Percentiles rank a stretch among this genome's conserved stretches.
Evolutionary conservation across 192 early-diverging fungal species (phyloP).

Genomic region (Coemansia sp.): DNA sequence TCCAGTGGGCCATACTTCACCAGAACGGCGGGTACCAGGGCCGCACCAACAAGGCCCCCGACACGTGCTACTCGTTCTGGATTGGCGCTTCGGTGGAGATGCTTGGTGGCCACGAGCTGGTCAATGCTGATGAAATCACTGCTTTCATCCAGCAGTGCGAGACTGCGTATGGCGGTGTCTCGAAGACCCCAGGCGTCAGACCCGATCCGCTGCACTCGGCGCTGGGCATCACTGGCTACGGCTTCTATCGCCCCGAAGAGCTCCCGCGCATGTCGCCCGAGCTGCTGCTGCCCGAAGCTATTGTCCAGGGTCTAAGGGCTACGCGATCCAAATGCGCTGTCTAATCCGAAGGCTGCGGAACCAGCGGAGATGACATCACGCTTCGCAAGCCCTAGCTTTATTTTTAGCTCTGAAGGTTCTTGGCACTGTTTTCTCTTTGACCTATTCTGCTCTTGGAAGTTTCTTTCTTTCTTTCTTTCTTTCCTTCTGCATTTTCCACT

Average conservation of each 20-base stretch:
- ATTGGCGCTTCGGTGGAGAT: slow-evolving; percentile 74
- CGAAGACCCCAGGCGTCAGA: slow-evolving; percentile 31
- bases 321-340: background rate
- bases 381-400: background rate
- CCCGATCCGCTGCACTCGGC: slow-evolving; percentile 53
- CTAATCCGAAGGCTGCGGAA: background rate
- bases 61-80: slow-evolving; percentile 99
- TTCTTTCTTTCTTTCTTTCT: background rate
- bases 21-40: slow-evolving; percentile 90
- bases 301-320: slow-evolving; percentile 15
- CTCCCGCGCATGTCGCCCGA: slow-evolving; percentile 43
- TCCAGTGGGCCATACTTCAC: slow-evolving; percentile 77
- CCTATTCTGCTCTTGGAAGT: background rate
- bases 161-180: slow-evolving; percentile 43
- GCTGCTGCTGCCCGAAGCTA: slow-evolving; percentile 40
- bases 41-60: slow-evolving; percentile 78
- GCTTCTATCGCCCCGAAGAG: slow-evolving; percentile 34
- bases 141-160: slow-evolving; percentile 34
- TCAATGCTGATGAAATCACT: slow-evolving; percentile 13
- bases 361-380: background rate
- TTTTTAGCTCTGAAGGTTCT: background rate
- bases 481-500: background rate
- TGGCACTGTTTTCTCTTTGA: no score
- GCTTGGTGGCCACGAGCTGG: slow-evolving; percentile 46
- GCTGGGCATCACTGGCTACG: slow-evolving; percentile 44